phyloP scores from a whole-genome alignment of 805 yeast species.

The Saccharomycopsis microspora region DNA sequence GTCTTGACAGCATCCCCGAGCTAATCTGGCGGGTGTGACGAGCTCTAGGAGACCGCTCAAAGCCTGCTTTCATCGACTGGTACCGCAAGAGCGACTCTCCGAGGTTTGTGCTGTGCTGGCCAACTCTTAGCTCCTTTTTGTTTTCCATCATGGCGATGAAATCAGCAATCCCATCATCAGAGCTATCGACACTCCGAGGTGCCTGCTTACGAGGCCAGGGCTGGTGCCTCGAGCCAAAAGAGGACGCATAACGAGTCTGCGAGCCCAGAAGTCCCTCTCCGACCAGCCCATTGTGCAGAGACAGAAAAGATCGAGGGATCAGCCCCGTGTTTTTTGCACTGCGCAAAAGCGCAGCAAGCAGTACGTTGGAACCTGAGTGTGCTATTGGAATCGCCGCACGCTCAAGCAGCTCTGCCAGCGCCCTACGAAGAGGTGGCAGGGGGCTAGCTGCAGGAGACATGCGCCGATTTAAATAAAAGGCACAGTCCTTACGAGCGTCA shows the following conservation, averaged over 20 bases:
- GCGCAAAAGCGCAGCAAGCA: slow-evolving; percentile 39
- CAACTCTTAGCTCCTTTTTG: slow-evolving; percentile 28
- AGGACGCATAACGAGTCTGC: slow-evolving; percentile 52
- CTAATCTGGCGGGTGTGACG: not conserved
- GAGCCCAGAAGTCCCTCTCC: slow-evolving; percentile 16
- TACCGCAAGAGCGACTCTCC: slow-evolving; percentile 39
- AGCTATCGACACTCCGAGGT: slow-evolving; percentile 23
- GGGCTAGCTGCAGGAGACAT: slow-evolving; percentile 18
- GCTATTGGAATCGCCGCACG: slow-evolving; percentile 26
- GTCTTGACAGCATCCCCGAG: not conserved
- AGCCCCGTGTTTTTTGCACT: slow-evolving; percentile 19
- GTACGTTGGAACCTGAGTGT: slow-evolving; percentile 39
- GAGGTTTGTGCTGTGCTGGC: slow-evolving; percentile 17
- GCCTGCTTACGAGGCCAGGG: slow-evolving; percentile 9
- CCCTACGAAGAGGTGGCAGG: not conserved
- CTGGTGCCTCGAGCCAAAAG: slow-evolving; percentile 58
- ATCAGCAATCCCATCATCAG: slow-evolving; percentile 51
- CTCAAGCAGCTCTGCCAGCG: not conserved
- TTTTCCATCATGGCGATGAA: slow-evolving; percentile 65
- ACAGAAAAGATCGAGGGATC: slow-evolving; percentile 32
- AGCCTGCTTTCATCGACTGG: slow-evolving; percentile 33
- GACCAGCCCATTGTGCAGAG: slow-evolving; percentile 23
- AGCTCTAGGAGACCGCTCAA: not conserved
- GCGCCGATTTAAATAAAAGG: slow-evolving; percentile 45
- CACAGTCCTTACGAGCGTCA: slow-evolving; percentile 63